These are phyloP conservation scores for Triangularia setosa DNA, from an alignment of 2,329 filamentous ascomycete species.

Conservation along the genomic window DNA sequence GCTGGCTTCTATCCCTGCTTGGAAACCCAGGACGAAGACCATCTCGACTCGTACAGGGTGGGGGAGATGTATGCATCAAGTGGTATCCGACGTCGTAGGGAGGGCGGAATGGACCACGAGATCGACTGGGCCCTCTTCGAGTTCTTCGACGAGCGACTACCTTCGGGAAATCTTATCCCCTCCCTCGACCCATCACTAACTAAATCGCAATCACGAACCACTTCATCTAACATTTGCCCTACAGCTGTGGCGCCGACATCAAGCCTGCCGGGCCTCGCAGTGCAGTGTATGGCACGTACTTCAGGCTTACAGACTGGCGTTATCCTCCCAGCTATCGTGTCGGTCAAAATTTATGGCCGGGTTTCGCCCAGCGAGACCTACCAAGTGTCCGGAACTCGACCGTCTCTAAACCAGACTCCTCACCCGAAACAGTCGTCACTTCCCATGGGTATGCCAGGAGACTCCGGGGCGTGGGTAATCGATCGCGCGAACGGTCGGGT, in stretches of 20 bases:
- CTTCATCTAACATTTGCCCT: constrained; percentile 41
- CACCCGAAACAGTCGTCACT: constrained; percentile 14
- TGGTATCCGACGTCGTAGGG: constrained; percentile 72
- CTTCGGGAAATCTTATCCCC: constrained; percentile 68
- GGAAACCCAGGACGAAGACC: constrained; percentile 71
- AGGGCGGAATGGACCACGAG: constrained; percentile 74
- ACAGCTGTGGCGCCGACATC: constrained; percentile 55
- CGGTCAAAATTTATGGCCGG: constrained; percentile 84
- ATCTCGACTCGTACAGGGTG: constrained; percentile 74
- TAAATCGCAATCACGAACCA: neutral
- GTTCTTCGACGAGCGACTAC: constrained; percentile 67
- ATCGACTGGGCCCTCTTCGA: constrained; percentile 94
- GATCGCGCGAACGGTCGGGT: constrained; percentile 74
- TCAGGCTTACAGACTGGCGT: constrained; percentile 76
- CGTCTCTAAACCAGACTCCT: neutral
- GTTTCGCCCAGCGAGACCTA: constrained; percentile 72
- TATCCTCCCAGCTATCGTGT: constrained; percentile 72
- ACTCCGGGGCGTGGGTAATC: constrained; percentile 91
- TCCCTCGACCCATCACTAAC: constrained; percentile 12
- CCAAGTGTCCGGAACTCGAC: constrained; percentile 33
- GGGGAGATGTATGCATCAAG: constrained; percentile 87
- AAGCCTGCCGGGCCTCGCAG: constrained; percentile 67
- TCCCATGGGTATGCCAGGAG: constrained; percentile 70
- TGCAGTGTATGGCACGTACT: constrained; percentile 86
- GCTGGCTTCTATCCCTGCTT: constrained; percentile 76